These are phyloP conservation scores for Solanum habrochaites DNA, from an alignment of 257 asterid species.

Conservation along the genomic window DNA sequence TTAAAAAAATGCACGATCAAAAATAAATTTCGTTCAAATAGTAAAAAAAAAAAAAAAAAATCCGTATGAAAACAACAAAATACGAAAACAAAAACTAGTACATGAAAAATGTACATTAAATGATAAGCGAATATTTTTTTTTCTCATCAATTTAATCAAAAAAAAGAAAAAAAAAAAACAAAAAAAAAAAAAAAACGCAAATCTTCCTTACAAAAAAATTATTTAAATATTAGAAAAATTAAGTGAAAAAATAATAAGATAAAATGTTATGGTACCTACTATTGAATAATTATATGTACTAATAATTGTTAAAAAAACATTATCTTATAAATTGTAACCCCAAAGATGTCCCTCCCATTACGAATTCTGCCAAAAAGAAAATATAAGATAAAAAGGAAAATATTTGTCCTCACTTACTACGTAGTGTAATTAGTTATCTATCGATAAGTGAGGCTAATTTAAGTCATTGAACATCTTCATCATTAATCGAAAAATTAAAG, in stretches of 20 bases:
- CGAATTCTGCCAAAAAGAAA: background rate
- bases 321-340: background rate
- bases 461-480: too few relatives aligned
- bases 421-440: background rate
- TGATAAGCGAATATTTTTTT: too few relatives aligned
- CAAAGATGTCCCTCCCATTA: background rate
- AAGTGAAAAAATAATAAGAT: too few relatives aligned
- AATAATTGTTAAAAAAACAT: too few relatives aligned
- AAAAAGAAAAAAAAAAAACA: too few relatives aligned
- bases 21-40: too few relatives aligned
- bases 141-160: background rate
- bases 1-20: accelerated
- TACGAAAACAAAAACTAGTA: too few relatives aligned
- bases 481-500: too few relatives aligned
- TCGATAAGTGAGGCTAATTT: background rate
- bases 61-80: background rate
- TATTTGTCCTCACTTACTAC: background rate
- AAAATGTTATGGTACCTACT: background rate
- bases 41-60: too few relatives aligned
- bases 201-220: too few relatives aligned
- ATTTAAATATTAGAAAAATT: too few relatives aligned
- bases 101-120: background rate
- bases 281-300: background rate
- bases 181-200: too few relatives aligned
- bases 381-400: background rate